Evolutionary conservation across 2,329 filamentous ascomycete species (phyloP), one percentile per base, ranked within the genome.

Genomic region (Alternaria arbusti): DNA sequence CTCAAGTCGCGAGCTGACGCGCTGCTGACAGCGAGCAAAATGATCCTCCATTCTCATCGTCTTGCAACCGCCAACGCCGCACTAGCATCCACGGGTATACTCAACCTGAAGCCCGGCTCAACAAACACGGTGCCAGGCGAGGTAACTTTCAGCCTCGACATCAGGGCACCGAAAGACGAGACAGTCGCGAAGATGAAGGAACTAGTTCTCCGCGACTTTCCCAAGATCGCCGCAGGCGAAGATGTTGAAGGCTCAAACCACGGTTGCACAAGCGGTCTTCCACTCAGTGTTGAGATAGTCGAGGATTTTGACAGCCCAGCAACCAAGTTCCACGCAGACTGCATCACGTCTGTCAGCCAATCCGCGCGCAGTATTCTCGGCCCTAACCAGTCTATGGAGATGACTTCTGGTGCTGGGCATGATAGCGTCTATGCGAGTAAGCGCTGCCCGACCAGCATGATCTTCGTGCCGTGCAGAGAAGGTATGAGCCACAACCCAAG

Each of bases 121-220:
- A 91, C 90, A 15, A 93, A 94, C 77, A 94, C 91, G 0, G 89
- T 93, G 0, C 90, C 91, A 0, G 89, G 90, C 0, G 79, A 82
- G 28, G 91, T 93, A 6, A 84, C 84, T 47, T 91, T 93, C 77
- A 88, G 85, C 28, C 85, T 93, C 6, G 91, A 93, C 71, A 86
- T 93, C 57, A 87, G 90, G 30, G 85, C 87, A 0, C 85, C 83
- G 6, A 82, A 85, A 32, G 87, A 90, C 71, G 80, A 81, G 23
- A 85, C 83, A 3, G 84, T 92, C 2, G 81, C 85, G 5, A 78
- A 80, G n/a, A 83, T 91, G 46, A 89, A 90, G 71, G 75, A 82
- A 6, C 82, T 85, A 47, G 80, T 91, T 55, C 84, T 84, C 61
- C 72, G 74, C 4, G 88, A 89, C 52, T 92, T 92, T 71, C 82